Evolutionary conservation across 768 basidiomycete species (phyloP).

Genomic region (Gymnopilus junonius): DNA sequence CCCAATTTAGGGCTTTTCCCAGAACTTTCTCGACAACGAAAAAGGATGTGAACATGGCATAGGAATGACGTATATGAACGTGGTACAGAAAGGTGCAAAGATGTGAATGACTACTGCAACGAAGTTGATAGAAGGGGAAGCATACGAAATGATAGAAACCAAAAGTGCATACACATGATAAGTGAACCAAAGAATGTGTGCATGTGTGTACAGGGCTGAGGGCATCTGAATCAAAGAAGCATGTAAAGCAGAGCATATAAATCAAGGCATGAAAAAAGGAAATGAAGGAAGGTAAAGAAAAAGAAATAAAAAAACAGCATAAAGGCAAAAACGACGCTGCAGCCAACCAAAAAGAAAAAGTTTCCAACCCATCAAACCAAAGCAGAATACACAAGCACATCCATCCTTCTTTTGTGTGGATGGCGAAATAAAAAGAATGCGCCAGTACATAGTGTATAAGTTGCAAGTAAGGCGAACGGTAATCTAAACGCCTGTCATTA

Average conservation of each 20-base stretch:
- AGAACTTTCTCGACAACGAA: conserved; percentile 26
- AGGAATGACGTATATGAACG: conserved; percentile 36
- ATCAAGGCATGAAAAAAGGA: conserved; percentile 7
- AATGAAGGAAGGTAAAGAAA: not conserved
- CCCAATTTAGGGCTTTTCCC: conserved; percentile 16
- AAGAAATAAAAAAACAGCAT: not conserved
- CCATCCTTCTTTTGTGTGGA: not conserved
- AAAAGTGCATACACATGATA: conserved; percentile 9
- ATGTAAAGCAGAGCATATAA: conserved; percentile 11
- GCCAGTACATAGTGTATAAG: conserved; percentile 18
- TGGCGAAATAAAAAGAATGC: conserved; percentile 4
- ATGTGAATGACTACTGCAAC: no score
- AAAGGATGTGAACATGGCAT: conserved; percentile 36
- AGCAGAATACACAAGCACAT: conserved; percentile 8
- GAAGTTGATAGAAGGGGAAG: not conserved
- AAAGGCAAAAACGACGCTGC: not conserved
- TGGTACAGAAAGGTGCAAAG: conserved; percentile 7
- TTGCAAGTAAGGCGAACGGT: conserved; percentile 2
- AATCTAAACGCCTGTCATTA: conserved; percentile 17
- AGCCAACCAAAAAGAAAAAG: not conserved
- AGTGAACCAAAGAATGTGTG: not conserved
- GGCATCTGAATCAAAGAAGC: not conserved
- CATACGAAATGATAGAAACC: not conserved
- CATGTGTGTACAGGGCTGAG: not conserved
- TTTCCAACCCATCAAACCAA: conserved; percentile 6